These are phyloP conservation scores for Pythium sp. DNA, from an alignment of 352 stramenopile genomes.

Conservation along the genomic window DNA sequence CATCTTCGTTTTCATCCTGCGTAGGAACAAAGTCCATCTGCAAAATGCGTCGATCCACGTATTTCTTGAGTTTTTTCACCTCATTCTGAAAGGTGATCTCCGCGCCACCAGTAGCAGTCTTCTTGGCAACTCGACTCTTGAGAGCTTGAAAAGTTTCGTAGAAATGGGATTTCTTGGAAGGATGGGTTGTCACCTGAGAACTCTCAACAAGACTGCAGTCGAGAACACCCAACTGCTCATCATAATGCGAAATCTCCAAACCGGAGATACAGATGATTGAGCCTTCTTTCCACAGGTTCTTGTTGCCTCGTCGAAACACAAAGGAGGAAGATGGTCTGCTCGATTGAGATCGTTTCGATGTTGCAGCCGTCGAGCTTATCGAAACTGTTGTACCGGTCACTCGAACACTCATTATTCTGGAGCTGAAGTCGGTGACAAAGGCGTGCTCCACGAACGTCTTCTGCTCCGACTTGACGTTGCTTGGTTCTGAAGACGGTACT, in stretches of 20 bases:
- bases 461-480: slow-evolving; percentile 12
- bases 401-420: slow-evolving; percentile 55
- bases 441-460: slow-evolving; percentile 40
- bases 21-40: slow-evolving; percentile 35
- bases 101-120: slow-evolving; percentile 18
- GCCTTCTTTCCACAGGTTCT: slow-evolving; percentile 53
- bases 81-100: slow-evolving; percentile 19
- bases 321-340: slow-evolving; percentile 17
- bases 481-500: slow-evolving; percentile 12
- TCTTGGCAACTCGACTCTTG: slow-evolving; percentile 3
- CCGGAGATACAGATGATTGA: slow-evolving; percentile 50
- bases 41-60: slow-evolving; percentile 45
- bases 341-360: slow-evolving; percentile 4
- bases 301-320: slow-evolving; percentile 44
- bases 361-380: slow-evolving; percentile 15
- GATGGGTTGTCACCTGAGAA: slow-evolving; percentile 48
- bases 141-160: slow-evolving; percentile 27
- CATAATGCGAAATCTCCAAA: slow-evolving; percentile 62
- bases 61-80: slow-evolving; percentile 35
- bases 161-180: slow-evolving; percentile 61
- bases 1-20: slow-evolving; percentile 27
- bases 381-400: slow-evolving; percentile 26
- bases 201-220: slow-evolving; percentile 59
- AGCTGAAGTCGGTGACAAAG: slow-evolving; percentile 56
- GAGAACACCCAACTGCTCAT: slow-evolving; percentile 49